These are phyloP conservation scores for Dimargaris xerosporica DNA, from an alignment of 192 early-diverging fungal genomes.

Conservation along the genomic window DNA sequence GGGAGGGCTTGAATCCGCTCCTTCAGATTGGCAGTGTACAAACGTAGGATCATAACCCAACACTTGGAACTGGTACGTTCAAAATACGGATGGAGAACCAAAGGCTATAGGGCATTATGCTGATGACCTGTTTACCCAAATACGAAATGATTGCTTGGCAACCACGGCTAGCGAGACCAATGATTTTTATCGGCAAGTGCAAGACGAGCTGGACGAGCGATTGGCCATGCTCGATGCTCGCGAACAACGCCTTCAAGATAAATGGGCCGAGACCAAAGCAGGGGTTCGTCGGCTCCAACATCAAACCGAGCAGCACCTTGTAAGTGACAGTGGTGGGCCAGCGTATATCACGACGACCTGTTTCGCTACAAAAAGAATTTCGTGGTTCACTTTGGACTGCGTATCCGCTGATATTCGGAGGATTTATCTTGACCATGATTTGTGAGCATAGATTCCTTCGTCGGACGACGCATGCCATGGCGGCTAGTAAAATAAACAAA, in stretches of 20 bases:
- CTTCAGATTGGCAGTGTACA: no score
- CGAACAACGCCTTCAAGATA: neutral
- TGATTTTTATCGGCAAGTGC: neutral
- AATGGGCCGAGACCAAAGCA: slow-evolving; percentile 3
- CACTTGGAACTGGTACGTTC: neutral
- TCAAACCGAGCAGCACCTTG: neutral
- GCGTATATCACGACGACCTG: neutral
- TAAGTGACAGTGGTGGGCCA: neutral
- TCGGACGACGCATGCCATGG: no score
- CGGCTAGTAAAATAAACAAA: no score
- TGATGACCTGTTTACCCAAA: neutral
- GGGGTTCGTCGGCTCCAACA: neutral
- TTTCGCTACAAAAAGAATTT: neutral
- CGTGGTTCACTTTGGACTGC: neutral
- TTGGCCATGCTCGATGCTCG: neutral
- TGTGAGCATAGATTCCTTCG: neutral
- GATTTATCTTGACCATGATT: neutral
- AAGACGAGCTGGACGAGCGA: neutral
- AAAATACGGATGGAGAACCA: neutral
- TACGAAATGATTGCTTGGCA: neutral
- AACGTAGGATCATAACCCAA: no score
- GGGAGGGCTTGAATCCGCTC: no score
- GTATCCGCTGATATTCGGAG: neutral
- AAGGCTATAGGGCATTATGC: neutral
- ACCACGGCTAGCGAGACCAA: neutral